Base-by-base conservation (phyloP, 305 asterid species). In the Fraxinus baroniana region DNA sequence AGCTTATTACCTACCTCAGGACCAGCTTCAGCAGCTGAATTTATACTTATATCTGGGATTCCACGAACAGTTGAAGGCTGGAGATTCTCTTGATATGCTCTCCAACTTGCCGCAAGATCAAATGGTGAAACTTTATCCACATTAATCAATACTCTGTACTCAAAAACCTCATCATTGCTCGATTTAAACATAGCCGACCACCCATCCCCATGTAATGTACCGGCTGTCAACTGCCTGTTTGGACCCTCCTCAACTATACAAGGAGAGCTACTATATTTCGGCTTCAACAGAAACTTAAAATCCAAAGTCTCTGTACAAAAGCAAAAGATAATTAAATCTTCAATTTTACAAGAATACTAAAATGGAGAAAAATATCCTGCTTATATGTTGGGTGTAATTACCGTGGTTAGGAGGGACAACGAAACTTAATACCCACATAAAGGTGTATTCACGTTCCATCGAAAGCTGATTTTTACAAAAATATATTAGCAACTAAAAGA, bases 81-180 rank as follows among this genome's bases (percentile, higher is more conserved):
- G 86, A 95, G 93, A 87, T 97, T 94, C 85, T 94, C 98, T 88
- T 89, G 94, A 89, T 91, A 94, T 3, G 97, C 95, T 79, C 99
- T 94, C 99, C 98, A 97, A 89, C 99, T 97, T 1, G 98, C 98
- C 7, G 98, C 98, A 75, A 97, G 98, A 89, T 97, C 98, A 85
- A 97, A 93, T 0, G 99, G 99, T 0, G 98, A 97, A 82, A 94
- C 96, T 80, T 97, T 89, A 79, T 90, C 97, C 9, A 97, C 96
- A 84, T 91, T 91, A 84, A 91, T 90, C 81, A 89, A 90, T 79
- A 97, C 97, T 82, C 80, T 89, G 87, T 93, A 94, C 89, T 94
- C 98, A 18, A 91, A 89, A 86, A 89, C 70, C 79, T 91, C 98
- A 39, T 91, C 98, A 7, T 77, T 87, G 6, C 84, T 88, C 85